Conservation (phyloP, 2,329 filamentous ascomycete species). For the Penicillium sp. region DNA sequence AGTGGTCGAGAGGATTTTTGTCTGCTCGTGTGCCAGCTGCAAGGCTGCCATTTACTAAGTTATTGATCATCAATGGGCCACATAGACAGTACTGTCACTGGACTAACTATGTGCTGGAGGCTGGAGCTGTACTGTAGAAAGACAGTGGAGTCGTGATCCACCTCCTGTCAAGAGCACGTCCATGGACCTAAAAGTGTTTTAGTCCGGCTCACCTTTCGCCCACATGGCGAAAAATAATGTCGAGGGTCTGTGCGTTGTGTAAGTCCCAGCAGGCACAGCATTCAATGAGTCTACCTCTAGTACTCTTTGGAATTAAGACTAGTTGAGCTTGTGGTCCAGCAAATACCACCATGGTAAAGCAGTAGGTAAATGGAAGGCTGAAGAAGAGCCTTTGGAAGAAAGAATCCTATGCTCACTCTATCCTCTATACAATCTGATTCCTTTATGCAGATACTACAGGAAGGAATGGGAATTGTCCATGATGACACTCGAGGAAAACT, state of each 20-base stretch:
- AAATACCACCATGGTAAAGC: background rate
- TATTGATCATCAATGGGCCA: too few relatives aligned
- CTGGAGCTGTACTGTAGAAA: background rate
- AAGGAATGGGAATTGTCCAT: background rate
- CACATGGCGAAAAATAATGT: conserved; percentile 18
- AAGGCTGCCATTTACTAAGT: too few relatives aligned
- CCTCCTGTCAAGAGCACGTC: conserved; percentile 15
- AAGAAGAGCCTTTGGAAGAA: background rate
- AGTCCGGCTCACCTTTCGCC: conserved; percentile 17
- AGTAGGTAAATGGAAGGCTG: background rate
- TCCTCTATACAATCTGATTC: too few relatives aligned
- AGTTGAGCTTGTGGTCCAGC: background rate
- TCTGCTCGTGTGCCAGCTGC: background rate
- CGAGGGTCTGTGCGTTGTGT: conserved; percentile 14
- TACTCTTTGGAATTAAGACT: background rate
- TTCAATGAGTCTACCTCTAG: background rate
- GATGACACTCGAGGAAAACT: background rate
- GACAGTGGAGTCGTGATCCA: background rate
- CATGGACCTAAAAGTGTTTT: conserved; percentile 11
- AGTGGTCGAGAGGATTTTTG: background rate
- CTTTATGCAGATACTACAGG: background rate
- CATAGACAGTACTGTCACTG: too few relatives aligned
- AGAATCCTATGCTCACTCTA: too few relatives aligned
- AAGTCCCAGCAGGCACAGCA: conserved; percentile 5
- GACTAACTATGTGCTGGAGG: too few relatives aligned